Conservation (phyloP, 805 yeast species). For the Sugiyamaella boreocaroliniensis region DNA sequence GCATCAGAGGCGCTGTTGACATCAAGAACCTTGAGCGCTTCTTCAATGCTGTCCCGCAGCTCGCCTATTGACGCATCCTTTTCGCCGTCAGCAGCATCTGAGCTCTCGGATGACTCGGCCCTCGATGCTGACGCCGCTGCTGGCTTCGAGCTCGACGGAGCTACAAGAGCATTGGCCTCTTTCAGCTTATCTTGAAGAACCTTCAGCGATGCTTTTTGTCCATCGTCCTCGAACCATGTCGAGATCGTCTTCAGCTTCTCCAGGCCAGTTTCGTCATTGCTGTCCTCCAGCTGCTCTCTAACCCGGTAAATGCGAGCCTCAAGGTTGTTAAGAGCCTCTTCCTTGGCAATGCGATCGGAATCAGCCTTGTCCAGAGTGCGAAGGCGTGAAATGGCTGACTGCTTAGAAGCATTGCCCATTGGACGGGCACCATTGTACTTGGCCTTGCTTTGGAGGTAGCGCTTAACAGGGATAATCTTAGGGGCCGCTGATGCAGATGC, state of each 20-base stretch:
- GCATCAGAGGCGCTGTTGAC: background rate
- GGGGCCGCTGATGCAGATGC: conserved; percentile 7
- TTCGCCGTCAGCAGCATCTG: background rate
- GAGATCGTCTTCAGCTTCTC: conserved; percentile 38
- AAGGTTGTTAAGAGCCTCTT: conserved; percentile 57
- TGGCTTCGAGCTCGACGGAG: background rate
- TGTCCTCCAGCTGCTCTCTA: conserved; percentile 49
- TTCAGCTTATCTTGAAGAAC: conserved; percentile 9
- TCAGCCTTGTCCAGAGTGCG: conserved; percentile 50
- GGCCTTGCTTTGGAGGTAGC: background rate
- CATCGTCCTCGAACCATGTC: conserved; percentile 76
- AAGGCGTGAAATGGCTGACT: conserved; percentile 43
- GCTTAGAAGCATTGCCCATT: conserved; percentile 42
- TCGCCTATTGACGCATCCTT: background rate
- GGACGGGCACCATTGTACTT: conserved; percentile 42
- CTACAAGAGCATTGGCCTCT: conserved; percentile 6
- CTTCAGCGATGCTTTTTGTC: conserved; percentile 42
- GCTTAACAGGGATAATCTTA: conserved; percentile 3
- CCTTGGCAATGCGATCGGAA: conserved; percentile 44
- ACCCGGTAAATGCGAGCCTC: conserved; percentile 70
- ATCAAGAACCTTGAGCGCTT: conserved; percentile 1
- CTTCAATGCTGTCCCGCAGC: conserved; percentile 5
- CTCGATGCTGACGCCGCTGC: background rate
- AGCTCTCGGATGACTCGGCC: background rate
- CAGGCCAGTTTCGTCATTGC: conserved; percentile 36